Conservation (phyloP, 2,329 filamentous ascomycete genomes). For the Sporothrix phasma region DNA sequence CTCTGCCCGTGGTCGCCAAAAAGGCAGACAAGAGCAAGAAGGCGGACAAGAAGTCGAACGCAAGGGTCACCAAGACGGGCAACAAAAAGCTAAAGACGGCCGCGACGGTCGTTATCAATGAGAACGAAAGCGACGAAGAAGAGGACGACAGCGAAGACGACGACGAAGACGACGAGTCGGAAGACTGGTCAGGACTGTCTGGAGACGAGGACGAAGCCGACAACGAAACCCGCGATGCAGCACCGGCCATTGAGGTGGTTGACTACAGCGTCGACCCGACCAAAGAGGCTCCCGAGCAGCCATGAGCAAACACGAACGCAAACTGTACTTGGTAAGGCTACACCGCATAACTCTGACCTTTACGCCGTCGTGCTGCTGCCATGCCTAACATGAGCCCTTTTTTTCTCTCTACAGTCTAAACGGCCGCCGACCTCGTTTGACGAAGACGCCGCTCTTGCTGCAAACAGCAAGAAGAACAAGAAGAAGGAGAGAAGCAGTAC, state of each 20-base stretch:
- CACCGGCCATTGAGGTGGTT: slow-evolving; percentile 46
- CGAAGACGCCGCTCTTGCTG: background rate
- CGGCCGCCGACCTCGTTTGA: slow-evolving; percentile 32
- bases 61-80: slow-evolving; percentile 25
- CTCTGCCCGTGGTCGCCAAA: slow-evolving; percentile 38
- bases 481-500: slow-evolving; percentile 36
- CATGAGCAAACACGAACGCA: slow-evolving; percentile 60
- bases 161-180: slow-evolving; percentile 41
- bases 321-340: slow-evolving; percentile 60
- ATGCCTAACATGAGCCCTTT: background rate
- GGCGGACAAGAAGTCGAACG: slow-evolving; percentile 21
- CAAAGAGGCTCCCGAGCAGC: slow-evolving; percentile 20
- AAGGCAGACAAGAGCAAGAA: slow-evolving; percentile 6
- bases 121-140: background rate
- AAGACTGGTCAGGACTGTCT: slow-evolving; percentile 56
- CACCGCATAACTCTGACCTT: too few relatives aligned
- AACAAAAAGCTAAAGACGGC: slow-evolving; percentile 28
- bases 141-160: slow-evolving; percentile 23
- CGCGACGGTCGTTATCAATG: background rate
- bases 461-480: slow-evolving; percentile 21
- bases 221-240: slow-evolving; percentile 19
- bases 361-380: too few relatives aligned
- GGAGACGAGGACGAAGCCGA: slow-evolving; percentile 32
- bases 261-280: slow-evolving; percentile 42
- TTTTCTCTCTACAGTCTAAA: slow-evolving; percentile 33